phyloP scores from a whole-genome alignment of 768 basidiomycete genomes.

The Lactifluus subvellereus region DNA sequence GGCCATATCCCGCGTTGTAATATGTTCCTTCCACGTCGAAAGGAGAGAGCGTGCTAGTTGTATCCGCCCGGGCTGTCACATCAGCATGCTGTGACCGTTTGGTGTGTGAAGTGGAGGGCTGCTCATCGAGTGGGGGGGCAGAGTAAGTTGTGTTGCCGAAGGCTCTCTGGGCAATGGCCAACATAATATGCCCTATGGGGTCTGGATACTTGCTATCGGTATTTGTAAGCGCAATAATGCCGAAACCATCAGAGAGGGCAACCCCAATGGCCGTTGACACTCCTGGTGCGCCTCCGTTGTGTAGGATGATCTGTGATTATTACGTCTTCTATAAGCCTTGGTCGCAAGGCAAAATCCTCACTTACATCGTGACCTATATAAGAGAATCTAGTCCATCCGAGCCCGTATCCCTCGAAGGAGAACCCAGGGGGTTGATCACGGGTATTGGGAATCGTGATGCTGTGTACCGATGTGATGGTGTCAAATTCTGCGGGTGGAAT shows the following conservation, averaged over 20 bases:
- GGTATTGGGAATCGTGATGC: constrained; percentile 25
- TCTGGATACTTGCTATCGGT: constrained; percentile 6
- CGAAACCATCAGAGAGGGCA: constrained; percentile 35
- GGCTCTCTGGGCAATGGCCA: too few species aligned
- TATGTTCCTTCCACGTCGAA: constrained; percentile 10
- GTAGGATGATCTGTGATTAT: constrained; percentile 31
- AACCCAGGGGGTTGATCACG: constrained; percentile 19
- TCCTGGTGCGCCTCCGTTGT: constrained; percentile 33
- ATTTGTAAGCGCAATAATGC: constrained; percentile 30
- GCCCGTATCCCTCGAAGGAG: constrained; percentile 34
- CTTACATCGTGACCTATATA: constrained; percentile 39
- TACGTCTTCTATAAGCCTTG: neutral
- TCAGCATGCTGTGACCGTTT: neutral
- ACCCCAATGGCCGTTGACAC: constrained; percentile 31
- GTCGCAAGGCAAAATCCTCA: neutral
- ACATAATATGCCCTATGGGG: too few species aligned
- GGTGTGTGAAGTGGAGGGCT: neutral
- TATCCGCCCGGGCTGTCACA: neutral
- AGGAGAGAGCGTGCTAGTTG: neutral
- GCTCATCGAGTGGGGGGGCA: neutral
- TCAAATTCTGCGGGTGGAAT: constrained; percentile 32
- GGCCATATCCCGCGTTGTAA: neutral
- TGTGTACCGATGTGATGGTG: constrained; percentile 32
- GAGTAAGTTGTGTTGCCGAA: neutral
- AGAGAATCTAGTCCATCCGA: constrained; percentile 39